Base-by-base conservation (phyloP, 768 basidiomycete genomes). In the Solioccasus polychromus region DNA sequence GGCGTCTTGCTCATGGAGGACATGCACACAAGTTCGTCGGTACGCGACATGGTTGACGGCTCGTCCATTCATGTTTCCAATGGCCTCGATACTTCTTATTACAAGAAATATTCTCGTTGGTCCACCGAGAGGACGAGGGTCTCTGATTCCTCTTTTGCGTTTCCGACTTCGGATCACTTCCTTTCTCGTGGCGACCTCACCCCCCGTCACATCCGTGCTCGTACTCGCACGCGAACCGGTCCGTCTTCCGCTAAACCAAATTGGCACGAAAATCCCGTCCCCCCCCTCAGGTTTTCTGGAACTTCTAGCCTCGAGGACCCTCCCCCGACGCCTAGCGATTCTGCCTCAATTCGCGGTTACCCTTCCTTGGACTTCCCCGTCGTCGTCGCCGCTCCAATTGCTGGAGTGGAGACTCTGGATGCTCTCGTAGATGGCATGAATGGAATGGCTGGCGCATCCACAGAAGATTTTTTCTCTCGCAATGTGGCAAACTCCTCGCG, bases 381-480 rank as follows among this genome's bases (percentile, higher is more conserved):
- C 20, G 62, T 87, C 22, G 88, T 92, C 17, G 78, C 88, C 35
- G 88, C 88, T 17, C 87, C 88, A 4, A 68, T 85, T 7, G 64
- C 87, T 5, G 88, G 88, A 2, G 88, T 92, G 8, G 89, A 91
- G 68, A 82, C 81, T 8, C 86, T 92, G 82, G 90, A 92, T 61
- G 90, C 90, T 11, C 66, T 92, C 42, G 90, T 92, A 7, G 89
- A 91, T 53, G 87, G 86, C 8, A 92, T 92, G 90, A 92, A 92
- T 58, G 86, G 84, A 10, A 84, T 92, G 86, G 90, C 90, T 55
- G 84, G 84, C 22, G 62, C 63, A 23, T 71, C 66, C 28, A 77
- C 75, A 35, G 82, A 87, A 44, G 74, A 82, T 51, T 64, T 80
- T 43, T 71, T 78, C 51, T 71, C 57, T 42, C 70, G 55, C 35